These are phyloP conservation scores for Golubevia pallescens DNA, from an alignment of 1,284 basidiomycete genomes.

Conservation along the genomic window DNA sequence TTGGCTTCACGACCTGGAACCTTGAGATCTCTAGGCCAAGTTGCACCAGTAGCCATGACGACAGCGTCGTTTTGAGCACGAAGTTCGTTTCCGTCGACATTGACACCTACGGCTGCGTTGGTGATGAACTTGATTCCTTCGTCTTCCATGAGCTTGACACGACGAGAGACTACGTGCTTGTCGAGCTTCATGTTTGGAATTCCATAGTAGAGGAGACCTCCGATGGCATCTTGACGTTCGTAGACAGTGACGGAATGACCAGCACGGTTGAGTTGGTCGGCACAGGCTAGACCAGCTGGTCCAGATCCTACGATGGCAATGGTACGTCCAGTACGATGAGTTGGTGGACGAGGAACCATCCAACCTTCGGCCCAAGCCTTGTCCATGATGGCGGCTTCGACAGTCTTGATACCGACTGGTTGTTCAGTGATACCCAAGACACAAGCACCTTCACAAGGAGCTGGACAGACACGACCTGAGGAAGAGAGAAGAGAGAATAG, in stretches of 20 bases:
- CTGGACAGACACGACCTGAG: slow-evolving; percentile 56
- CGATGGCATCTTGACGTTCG: slow-evolving; percentile 56
- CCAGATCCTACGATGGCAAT: slow-evolving; percentile 55
- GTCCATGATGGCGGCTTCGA: slow-evolving; percentile 62
- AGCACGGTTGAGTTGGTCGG: slow-evolving; percentile 58
- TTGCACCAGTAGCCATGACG: slow-evolving; percentile 55
- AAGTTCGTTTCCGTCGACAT: slow-evolving; percentile 48
- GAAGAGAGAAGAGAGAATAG: neutral
- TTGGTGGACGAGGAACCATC: slow-evolving; percentile 52
- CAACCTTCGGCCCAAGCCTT: slow-evolving; percentile 54
- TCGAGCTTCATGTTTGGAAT: slow-evolving; percentile 64
- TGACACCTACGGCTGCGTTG: slow-evolving; percentile 42
- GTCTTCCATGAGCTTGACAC: slow-evolving; percentile 56
- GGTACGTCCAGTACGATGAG: slow-evolving; percentile 58
- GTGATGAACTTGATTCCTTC: slow-evolving; percentile 53
- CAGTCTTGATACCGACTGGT: slow-evolving; percentile 58
- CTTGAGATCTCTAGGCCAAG: slow-evolving; percentile 60
- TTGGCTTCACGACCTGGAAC: slow-evolving; percentile 56
- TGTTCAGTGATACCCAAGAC: slow-evolving; percentile 55
- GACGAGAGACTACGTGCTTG: slow-evolving; percentile 53
- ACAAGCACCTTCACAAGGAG: slow-evolving; percentile 59
- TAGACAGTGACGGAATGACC: slow-evolving; percentile 61
- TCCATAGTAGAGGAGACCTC: slow-evolving; percentile 59
- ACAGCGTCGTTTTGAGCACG: slow-evolving; percentile 53
- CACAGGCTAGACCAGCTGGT: slow-evolving; percentile 51